These are phyloP conservation scores for Claviceps digitariae DNA, from an alignment of 2,329 filamentous ascomycete species.

Conservation along the genomic window DNA sequence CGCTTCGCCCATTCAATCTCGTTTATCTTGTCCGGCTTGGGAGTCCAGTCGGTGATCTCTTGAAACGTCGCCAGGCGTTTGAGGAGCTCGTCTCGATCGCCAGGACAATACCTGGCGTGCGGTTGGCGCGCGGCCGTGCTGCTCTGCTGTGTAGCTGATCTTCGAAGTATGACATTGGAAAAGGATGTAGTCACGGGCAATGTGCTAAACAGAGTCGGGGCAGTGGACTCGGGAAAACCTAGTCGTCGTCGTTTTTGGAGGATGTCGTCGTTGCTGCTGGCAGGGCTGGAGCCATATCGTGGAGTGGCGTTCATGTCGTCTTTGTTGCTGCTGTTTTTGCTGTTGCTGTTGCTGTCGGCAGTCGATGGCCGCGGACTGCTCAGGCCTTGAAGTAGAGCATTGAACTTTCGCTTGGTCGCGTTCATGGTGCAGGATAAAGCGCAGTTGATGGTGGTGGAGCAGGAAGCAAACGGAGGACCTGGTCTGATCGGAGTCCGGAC, in stretches of 20 bases:
- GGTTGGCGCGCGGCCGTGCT: constrained; percentile 12
- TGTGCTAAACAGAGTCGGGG: constrained; percentile 14
- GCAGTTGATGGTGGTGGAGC: not conserved
- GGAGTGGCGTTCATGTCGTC: constrained; percentile 11
- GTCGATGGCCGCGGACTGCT: constrained; percentile 26
- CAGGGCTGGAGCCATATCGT: constrained; percentile 7
- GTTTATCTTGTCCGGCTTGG: constrained; percentile 72
- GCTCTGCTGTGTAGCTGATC: constrained; percentile 2
- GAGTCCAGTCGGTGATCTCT: constrained; percentile 85
- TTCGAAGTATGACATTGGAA: constrained; percentile 4
- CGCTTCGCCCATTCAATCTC: constrained; percentile 92
- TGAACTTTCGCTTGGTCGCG: constrained; percentile 74
- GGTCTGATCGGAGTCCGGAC: not conserved
- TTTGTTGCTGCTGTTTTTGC: not conserved
- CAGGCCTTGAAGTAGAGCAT: constrained; percentile 56
- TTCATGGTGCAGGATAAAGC: constrained; percentile 37
- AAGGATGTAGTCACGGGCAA: constrained; percentile 11
- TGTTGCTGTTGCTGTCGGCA: constrained; percentile 1
- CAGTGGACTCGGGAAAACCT: constrained; percentile 27
- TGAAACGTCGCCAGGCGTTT: constrained; percentile 75
- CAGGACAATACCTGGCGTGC: constrained; percentile 64
- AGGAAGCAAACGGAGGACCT: not conserved
- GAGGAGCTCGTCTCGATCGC: constrained; percentile 72
- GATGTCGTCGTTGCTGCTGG: constrained; percentile 23
- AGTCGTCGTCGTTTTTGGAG: constrained; percentile 41